phyloP scores from a whole-genome alignment of 805 yeast genomes.

The Cyberlindnera suaveolens region DNA sequence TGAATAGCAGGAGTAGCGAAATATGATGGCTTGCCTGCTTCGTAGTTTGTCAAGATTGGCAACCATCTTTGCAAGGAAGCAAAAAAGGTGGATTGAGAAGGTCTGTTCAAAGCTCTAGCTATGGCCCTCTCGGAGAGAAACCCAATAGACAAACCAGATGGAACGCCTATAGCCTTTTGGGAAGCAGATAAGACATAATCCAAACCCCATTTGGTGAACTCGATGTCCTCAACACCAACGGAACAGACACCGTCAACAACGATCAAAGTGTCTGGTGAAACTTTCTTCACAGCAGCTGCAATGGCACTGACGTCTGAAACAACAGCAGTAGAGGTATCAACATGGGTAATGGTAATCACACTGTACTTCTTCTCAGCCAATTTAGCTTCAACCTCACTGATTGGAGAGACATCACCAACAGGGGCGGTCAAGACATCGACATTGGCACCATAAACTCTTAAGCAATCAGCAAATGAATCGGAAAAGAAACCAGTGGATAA shows the following conservation, averaged over 20 bases:
- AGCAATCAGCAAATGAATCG: slow-evolving; percentile 72
- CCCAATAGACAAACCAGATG: slow-evolving; percentile 83
- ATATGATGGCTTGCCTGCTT: slow-evolving; percentile 72
- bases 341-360: slow-evolving; percentile 84
- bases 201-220: slow-evolving; percentile 84
- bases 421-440: slow-evolving; percentile 70
- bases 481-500: slow-evolving; percentile 89
- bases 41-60: slow-evolving; percentile 84
- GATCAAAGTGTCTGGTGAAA: slow-evolving; percentile 75
- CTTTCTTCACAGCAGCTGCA: slow-evolving; percentile 50
- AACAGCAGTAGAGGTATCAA: slow-evolving; percentile 96
- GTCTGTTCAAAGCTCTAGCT: slow-evolving; percentile 45
- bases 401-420: slow-evolving; percentile 65
- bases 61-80: slow-evolving; percentile 79
- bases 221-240: slow-evolving; percentile 78
- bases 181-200: slow-evolving; percentile 90
- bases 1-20: slow-evolving; percentile 98
- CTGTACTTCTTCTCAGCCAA: slow-evolving; percentile 49
- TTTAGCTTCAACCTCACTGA: slow-evolving; percentile 47
- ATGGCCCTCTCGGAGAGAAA: slow-evolving; percentile 74
- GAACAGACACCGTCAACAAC: slow-evolving; percentile 96
- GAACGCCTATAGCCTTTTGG: slow-evolving; percentile 92
- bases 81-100: slow-evolving; percentile 42
- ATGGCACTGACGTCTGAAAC: slow-evolving; percentile 63
- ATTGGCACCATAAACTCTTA: slow-evolving; percentile 64